phyloP scores from a whole-genome alignment of 768 basidiomycete species.

The Trichaptum fuscoviolaceum region DNA sequence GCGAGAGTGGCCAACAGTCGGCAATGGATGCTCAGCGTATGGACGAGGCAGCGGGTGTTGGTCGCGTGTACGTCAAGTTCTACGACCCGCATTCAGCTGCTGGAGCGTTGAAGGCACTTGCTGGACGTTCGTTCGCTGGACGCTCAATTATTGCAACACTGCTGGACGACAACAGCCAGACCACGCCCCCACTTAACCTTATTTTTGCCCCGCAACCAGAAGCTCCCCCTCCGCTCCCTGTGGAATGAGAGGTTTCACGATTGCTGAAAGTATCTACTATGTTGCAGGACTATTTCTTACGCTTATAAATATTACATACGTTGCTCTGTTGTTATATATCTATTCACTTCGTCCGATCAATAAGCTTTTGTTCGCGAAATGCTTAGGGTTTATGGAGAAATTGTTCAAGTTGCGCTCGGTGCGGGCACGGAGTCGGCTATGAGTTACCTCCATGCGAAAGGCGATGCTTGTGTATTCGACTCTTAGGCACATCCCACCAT shows the following conservation, averaged over 20 bases:
- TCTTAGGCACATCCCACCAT: constrained; percentile 23
- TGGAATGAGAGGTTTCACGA: constrained; percentile 16
- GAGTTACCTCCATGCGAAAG: too few species aligned
- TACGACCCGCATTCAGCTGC: constrained; percentile 53
- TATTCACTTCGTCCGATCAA: constrained; percentile 8
- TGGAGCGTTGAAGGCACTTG: constrained; percentile 77
- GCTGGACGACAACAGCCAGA: constrained; percentile 78
- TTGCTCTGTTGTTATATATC: constrained; percentile 14
- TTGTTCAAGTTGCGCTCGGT: too few species aligned
- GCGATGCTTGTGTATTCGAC: too few species aligned
- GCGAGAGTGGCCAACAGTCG: constrained; percentile 53
- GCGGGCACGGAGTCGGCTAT: too few species aligned
- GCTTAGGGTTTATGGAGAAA: too few species aligned
- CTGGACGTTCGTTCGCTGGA: constrained; percentile 84
- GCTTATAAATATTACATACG: constrained; percentile 1
- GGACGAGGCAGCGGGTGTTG: constrained; percentile 90
- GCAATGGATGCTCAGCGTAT: constrained; percentile 62
- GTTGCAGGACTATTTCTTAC: not conserved
- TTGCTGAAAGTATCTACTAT: not conserved
- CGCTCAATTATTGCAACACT: constrained; percentile 84
- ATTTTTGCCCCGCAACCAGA: constrained; percentile 85
- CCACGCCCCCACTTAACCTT: constrained; percentile 73
- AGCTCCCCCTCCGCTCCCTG: constrained; percentile 72
- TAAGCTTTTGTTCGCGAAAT: not conserved
- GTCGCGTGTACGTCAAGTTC: constrained; percentile 94